Conservation (phyloP, 2,329 filamentous ascomycete genomes). For the Diaporthe batatas region DNA sequence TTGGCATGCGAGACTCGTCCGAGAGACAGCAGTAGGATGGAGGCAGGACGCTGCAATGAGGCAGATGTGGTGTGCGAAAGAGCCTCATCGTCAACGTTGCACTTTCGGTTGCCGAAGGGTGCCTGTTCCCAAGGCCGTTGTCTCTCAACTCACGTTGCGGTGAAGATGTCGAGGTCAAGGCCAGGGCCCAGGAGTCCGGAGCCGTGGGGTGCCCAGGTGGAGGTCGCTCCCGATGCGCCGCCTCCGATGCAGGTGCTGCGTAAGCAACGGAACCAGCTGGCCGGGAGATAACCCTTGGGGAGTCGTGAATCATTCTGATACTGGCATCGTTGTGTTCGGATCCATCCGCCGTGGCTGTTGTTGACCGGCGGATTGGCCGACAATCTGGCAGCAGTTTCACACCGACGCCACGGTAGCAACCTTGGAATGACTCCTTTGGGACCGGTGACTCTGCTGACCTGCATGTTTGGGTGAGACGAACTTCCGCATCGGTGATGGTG, state of each 20-base stretch:
- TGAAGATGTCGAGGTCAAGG: slow-evolving; percentile 8
- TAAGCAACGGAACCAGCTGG: slow-evolving; percentile 14
- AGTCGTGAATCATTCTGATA: slow-evolving; percentile 17
- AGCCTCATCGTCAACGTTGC: slow-evolving; percentile 12
- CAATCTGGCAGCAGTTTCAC: slow-evolving; percentile 2
- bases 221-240: neutral
- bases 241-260: slow-evolving; percentile 12
- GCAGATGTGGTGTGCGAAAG: neutral
- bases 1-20: slow-evolving; percentile 22
- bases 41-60: neutral
- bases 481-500: slow-evolving; percentile 30
- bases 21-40: neutral
- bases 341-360: slow-evolving; percentile 9
- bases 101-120: slow-evolving; percentile 16
- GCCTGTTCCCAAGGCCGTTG: neutral
- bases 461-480: slow-evolving; percentile 31
- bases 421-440: slow-evolving; percentile 22
- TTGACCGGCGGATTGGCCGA: slow-evolving; percentile 35
- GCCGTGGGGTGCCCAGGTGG: neutral
- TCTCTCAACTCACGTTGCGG: neutral
- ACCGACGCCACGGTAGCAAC: slow-evolving; percentile 6
- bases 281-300: neutral
- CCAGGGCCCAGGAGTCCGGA: slow-evolving; percentile 3
- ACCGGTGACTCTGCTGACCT: slow-evolving; percentile 38
- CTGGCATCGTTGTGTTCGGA: neutral